phyloP scores from a whole-genome alignment of 1,139 yeast genomes.

The Barnettozyma hawaiiensis region DNA sequence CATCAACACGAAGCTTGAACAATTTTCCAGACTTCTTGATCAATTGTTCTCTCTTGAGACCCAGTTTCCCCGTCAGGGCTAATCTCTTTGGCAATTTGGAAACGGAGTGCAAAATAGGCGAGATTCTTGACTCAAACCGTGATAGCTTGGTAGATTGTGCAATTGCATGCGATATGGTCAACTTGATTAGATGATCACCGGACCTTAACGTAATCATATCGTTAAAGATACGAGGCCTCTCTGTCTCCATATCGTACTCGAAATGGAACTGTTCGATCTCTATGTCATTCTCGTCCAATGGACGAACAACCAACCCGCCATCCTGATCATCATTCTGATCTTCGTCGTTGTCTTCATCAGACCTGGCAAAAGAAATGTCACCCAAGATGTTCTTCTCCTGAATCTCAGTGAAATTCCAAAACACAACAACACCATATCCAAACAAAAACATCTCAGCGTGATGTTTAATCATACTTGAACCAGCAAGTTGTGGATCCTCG shows the following conservation, averaged over 20 bases:
- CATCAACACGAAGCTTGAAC: slow-evolving; percentile 88
- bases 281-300: slow-evolving; percentile 82
- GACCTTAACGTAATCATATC: slow-evolving; percentile 89
- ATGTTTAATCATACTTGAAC: slow-evolving; percentile 47
- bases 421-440: slow-evolving; percentile 90
- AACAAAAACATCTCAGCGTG: slow-evolving; percentile 91
- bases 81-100: slow-evolving; percentile 82
- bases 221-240: slow-evolving; percentile 85
- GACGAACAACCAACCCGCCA: slow-evolving; percentile 52
- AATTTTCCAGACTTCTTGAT: slow-evolving; percentile 84
- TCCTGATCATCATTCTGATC: slow-evolving; percentile 32
- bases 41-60: slow-evolving; percentile 70
- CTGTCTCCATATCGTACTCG: slow-evolving; percentile 76
- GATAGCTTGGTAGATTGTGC: slow-evolving; percentile 94
- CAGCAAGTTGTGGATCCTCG: slow-evolving; percentile 14
- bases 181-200: slow-evolving; percentile 87
- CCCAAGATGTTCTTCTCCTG: slow-evolving; percentile 94
- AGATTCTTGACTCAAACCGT: slow-evolving; percentile 87
- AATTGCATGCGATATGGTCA: slow-evolving; percentile 92
- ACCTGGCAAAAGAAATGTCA: slow-evolving; percentile 76
- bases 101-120: slow-evolving; percentile 74
- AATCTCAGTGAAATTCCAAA: slow-evolving; percentile 91
- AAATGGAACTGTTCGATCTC: slow-evolving; percentile 95
- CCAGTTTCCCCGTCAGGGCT: slow-evolving; percentile 85
- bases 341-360: too few species aligned